Evolutionary conservation across 495 filamentous ascomycete species (phyloP).

Genomic region (Lasiosphaeriaceae sp.): DNA sequence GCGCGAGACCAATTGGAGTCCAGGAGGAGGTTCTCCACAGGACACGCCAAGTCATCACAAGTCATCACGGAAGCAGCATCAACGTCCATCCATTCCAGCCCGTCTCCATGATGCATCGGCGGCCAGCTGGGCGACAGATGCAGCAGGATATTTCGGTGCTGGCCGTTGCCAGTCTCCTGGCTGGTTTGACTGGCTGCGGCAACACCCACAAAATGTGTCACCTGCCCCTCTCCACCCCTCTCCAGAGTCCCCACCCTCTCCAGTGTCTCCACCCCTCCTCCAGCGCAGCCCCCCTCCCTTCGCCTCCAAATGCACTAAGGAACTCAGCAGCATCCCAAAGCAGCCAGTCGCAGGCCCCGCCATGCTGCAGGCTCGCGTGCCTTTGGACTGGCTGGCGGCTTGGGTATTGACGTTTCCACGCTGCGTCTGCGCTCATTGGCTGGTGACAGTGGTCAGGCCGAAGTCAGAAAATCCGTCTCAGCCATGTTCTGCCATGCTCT

Average conservation of each 20-base stretch:
- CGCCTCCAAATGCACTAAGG: too few species aligned
- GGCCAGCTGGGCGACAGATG: background rate
- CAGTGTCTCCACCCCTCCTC: too few species aligned
- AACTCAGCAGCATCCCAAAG: slow-evolving; percentile 4
- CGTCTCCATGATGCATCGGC: too few species aligned
- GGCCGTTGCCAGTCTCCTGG: background rate
- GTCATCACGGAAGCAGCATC: background rate
- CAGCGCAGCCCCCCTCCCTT: too few species aligned
- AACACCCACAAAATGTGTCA: slow-evolving; percentile 21
- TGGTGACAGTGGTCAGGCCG: too few species aligned
- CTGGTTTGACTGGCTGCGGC: slow-evolving; percentile 15
- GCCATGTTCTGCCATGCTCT: too few species aligned
- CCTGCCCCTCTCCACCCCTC: slow-evolving; percentile 32
- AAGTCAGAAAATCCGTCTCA: too few species aligned
- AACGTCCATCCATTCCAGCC: too few species aligned
- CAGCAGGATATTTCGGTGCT: slow-evolving; percentile 11
- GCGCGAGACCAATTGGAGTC: too few species aligned
- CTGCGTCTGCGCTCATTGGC: too few species aligned
- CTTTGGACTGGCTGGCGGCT: slow-evolving; percentile 1
- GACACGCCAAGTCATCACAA: background rate
- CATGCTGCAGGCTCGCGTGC: background rate
- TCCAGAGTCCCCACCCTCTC: too few species aligned
- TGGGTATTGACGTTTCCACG: background rate
- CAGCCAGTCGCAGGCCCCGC: slow-evolving; percentile 18
- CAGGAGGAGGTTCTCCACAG: background rate